These are phyloP conservation scores for Angophora floribunda DNA, from an alignment of 345 rosid species.

Conservation along the genomic window DNA sequence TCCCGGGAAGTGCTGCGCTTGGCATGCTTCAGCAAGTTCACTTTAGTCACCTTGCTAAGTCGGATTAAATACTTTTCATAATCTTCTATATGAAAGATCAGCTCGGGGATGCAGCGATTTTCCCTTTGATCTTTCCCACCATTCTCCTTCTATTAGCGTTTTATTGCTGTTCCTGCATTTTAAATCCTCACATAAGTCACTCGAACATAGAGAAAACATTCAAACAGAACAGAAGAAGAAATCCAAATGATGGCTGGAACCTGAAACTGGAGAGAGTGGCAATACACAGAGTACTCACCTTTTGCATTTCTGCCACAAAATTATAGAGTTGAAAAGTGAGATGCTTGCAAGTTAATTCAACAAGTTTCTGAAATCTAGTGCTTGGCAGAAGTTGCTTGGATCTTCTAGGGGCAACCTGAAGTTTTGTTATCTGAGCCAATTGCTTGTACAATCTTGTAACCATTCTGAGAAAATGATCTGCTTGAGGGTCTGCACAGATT, in stretches of 20 bases:
- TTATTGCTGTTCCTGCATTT: conserved; percentile 54
- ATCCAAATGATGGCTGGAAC: not conserved
- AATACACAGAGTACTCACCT: conserved; percentile 14
- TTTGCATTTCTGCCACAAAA: conserved; percentile 62
- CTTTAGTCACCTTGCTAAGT: conserved; percentile 62
- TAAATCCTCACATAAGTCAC: not conserved
- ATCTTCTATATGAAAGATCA: conserved; percentile 80
- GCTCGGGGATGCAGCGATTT: conserved; percentile 76
- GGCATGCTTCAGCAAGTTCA: conserved; percentile 66
- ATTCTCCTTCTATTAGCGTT: conserved; percentile 41
- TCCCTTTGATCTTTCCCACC: conserved; percentile 75
- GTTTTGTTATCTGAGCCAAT: conserved; percentile 65
- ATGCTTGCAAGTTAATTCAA: conserved; percentile 65
- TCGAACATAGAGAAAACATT: not conserved
- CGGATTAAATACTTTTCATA: conserved; percentile 66
- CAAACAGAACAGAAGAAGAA: not conserved
- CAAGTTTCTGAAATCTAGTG: conserved; percentile 62
- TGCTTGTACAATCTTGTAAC: conserved; percentile 60
- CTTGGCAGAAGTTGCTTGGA: conserved; percentile 66
- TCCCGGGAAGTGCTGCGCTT: conserved; percentile 81
- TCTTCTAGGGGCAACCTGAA: conserved; percentile 63
- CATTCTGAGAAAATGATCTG: conserved; percentile 52
- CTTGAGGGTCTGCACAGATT: conserved; percentile 50
- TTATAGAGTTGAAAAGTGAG: conserved; percentile 66
- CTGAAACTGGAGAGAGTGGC: not conserved